Base-by-base conservation (phyloP, 495 filamentous ascomycete species). In the Lasiosphaeria miniovina region DNA sequence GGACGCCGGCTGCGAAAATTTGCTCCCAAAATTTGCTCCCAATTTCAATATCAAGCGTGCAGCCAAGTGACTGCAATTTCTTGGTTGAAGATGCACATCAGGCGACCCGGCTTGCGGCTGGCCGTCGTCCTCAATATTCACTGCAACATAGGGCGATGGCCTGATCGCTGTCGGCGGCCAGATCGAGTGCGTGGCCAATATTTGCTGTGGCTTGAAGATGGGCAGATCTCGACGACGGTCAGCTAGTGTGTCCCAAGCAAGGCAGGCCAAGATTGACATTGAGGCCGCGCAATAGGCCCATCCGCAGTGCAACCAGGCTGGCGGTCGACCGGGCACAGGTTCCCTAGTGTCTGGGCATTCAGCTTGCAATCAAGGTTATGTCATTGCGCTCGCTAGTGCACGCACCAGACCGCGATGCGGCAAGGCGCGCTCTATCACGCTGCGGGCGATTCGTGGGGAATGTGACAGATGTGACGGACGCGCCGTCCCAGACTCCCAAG, bases 381-480 rank as follows among this genome's bases (percentile, higher is more conserved):
- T 52, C 49, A 52, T 52, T 17, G 49, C 31, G 31, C 49, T n/a
- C 34, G 14, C 49, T 52, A 52, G 49, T 32, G 43, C 8, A 9
- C 15, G 12, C 43, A 2, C 43, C 43, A 46, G 11, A 2, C 43
- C 43, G 12, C 12, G 12, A 46, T 8, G 7, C 43, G 12, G 11
- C 5, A 9, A 14, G 12, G 43, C 43, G 12, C 12, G 12, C 43
- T 46, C 15, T 46, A 46, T 46, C 43, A 46, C 43, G 15, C 43
- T 11, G 43, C 6, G 43, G 31, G 49, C 49, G 49, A 52, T 52
- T 52, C 49, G 49, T 4, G 49, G 8, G 49, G 49, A 14, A 7
- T 52, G 49, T 52, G 49, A 52, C 34, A 35, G 48, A 32, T 35
- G 49, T 52, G 49, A 52, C 31, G 34, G 49, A 41, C 12, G 5